Conservation (phyloP, 495 filamentous ascomycete species). For the Staphylotrichum longicolle region DNA sequence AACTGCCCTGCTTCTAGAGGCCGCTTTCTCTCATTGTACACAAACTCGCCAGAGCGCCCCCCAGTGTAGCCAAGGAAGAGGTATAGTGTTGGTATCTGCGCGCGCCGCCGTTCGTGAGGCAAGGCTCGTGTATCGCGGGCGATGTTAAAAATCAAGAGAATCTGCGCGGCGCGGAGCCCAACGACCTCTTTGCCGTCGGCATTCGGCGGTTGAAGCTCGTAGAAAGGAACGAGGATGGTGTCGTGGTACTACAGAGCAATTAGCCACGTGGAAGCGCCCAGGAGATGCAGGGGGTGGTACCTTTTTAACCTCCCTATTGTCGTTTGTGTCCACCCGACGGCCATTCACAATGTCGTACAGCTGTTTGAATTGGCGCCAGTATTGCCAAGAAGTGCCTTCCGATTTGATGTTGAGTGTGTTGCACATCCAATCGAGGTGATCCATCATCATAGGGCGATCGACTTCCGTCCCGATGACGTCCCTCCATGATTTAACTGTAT, state of each 20-base stretch:
- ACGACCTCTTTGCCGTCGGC: slow-evolving; percentile 31
- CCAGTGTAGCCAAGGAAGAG: slow-evolving; percentile 22
- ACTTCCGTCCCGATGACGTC: slow-evolving; percentile 25
- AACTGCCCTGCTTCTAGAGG: slow-evolving; percentile 23
- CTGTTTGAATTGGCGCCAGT: slow-evolving; percentile 32
- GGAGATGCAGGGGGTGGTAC: slow-evolving; percentile 31
- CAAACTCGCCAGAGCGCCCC: slow-evolving; percentile 23
- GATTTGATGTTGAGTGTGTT: slow-evolving; percentile 26
- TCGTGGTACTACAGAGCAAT: slow-evolving; percentile 27
- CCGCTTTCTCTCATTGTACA: slow-evolving; percentile 23
- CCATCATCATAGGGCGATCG: slow-evolving; percentile 26
- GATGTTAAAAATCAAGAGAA: slow-evolving; percentile 31
- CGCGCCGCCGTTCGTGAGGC: slow-evolving; percentile 27
- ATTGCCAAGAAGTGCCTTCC: slow-evolving; percentile 21
- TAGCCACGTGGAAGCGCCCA: slow-evolving; percentile 5
- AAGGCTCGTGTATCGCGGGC: slow-evolving; percentile 31
- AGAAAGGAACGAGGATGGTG: slow-evolving; percentile 27
- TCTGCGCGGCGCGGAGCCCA: slow-evolving; percentile 17
- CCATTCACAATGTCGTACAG: slow-evolving; percentile 27
- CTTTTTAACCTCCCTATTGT: slow-evolving; percentile 35
- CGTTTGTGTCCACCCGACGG: slow-evolving; percentile 29
- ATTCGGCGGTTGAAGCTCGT: slow-evolving; percentile 35
- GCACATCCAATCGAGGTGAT: slow-evolving; percentile 29
- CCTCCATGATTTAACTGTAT: slow-evolving; percentile 15
- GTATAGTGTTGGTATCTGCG: slow-evolving; percentile 20